These are phyloP conservation scores for Rhodotorula sp. DNA, from an alignment of 1,284 basidiomycete genomes.

Conservation along the genomic window DNA sequence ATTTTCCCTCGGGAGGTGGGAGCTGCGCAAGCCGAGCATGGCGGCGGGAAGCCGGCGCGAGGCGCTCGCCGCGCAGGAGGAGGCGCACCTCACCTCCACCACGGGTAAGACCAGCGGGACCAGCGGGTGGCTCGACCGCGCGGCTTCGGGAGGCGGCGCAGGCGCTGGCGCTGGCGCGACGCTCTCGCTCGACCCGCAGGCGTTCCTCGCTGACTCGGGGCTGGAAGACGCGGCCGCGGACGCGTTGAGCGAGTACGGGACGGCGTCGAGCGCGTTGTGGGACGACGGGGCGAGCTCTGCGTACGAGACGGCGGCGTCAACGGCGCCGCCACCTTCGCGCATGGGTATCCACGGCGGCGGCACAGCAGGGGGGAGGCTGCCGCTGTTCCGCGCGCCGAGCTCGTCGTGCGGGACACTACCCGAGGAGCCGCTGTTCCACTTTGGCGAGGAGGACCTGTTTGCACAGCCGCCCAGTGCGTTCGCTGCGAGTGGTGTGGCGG, in stretches of 20 bases:
- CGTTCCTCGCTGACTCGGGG: constrained; percentile 20
- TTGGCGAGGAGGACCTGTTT: constrained; percentile 24
- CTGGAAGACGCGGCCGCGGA: constrained; percentile 9
- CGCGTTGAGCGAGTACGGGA: constrained; percentile 7
- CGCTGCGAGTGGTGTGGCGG: too few species aligned
- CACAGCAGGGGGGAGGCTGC: not conserved
- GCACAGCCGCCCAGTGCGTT: constrained; percentile 18
- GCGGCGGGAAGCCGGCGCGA: constrained; percentile 1
- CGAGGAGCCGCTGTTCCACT: constrained; percentile 20
- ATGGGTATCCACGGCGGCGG: not conserved
- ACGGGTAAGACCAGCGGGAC: not conserved
- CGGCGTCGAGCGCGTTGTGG: not conserved
- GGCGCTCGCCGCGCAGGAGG: constrained; percentile 5
- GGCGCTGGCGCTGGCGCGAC: not conserved
- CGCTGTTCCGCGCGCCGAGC: not conserved
- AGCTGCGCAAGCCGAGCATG: constrained; percentile 19
- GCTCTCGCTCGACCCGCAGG: constrained; percentile 13
- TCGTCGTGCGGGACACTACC: not conserved
- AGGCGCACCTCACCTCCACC: not conserved
- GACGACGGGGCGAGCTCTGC: not conserved
- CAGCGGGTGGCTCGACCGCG: constrained; percentile 7
- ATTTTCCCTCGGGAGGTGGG: constrained; percentile 34
- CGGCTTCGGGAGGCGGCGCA: not conserved
- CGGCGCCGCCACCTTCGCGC: not conserved
- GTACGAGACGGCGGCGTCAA: constrained; percentile 9